These are phyloP conservation scores for Penicillium sp. DNA, from an alignment of 2,329 filamentous ascomycete genomes.

Conservation along the genomic window DNA sequence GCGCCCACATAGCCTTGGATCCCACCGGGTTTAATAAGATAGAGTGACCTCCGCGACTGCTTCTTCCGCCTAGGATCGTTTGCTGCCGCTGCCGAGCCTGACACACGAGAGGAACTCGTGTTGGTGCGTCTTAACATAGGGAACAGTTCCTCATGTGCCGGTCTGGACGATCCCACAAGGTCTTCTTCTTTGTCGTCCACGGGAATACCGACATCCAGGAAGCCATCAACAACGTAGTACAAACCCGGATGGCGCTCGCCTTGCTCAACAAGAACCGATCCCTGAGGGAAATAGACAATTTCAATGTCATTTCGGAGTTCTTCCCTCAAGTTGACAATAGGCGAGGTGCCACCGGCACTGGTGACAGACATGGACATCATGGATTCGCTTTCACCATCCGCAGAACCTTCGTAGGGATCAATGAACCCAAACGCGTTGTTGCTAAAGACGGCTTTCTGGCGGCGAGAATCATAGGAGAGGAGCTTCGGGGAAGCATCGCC, in stretches of 20 bases:
- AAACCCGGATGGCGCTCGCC: constrained; percentile 92
- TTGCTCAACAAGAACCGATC: constrained; percentile 87
- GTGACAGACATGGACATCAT: constrained; percentile 60
- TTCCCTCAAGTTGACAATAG: constrained; percentile 59
- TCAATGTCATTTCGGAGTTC: constrained; percentile 88
- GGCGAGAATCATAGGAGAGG: constrained; percentile 70
- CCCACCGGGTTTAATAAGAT: constrained; percentile 86
- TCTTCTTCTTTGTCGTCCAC: constrained; percentile 51
- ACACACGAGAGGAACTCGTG: constrained; percentile 27
- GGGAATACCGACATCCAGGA: constrained; percentile 85
- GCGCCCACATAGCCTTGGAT: constrained; percentile 90
- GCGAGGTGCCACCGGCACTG: constrained; percentile 52
- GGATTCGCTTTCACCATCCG: constrained; percentile 79
- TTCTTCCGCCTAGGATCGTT: constrained; percentile 31
- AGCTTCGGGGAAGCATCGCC: constrained; percentile 77
- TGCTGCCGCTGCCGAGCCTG: constrained; percentile 19
- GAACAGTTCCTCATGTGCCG: constrained; percentile 32
- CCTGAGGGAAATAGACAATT: constrained; percentile 94
- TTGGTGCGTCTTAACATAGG: constrained; percentile 42
- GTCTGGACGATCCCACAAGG: constrained; percentile 31
- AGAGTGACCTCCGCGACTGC: constrained; percentile 61
- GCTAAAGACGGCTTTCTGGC: constrained; percentile 71
- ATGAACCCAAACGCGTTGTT: constrained; percentile 87
- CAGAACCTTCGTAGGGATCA: constrained; percentile 63
- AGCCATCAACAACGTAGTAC: constrained; percentile 96